Conservation (phyloP, 2,329 filamentous ascomycete genomes). For the Didymella keratinophila region DNA sequence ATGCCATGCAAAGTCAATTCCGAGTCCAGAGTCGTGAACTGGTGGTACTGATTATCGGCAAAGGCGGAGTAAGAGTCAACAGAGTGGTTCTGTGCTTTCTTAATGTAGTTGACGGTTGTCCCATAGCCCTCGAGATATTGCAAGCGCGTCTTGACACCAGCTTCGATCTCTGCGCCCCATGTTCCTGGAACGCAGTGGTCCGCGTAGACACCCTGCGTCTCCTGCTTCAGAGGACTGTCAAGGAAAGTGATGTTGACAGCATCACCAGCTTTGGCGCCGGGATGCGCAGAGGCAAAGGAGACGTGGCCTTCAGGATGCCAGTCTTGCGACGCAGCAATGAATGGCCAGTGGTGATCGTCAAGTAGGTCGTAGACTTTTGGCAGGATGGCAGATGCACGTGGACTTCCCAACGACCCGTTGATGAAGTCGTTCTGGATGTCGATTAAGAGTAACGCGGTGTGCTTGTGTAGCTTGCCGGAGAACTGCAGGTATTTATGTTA, state of each 20-base stretch:
- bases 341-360: slow-evolving; percentile 36
- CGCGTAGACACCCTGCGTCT: slow-evolving; percentile 28
- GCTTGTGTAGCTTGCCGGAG: slow-evolving; percentile 30
- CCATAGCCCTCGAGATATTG: slow-evolving; percentile 31
- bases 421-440: slow-evolving; percentile 41
- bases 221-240: slow-evolving; percentile 28
- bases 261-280: slow-evolving; percentile 20
- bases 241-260: slow-evolving; percentile 30
- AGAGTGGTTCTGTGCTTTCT: slow-evolving; percentile 35
- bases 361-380: slow-evolving; percentile 34
- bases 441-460: slow-evolving; percentile 33
- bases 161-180: slow-evolving; percentile 31
- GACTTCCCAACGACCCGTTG: slow-evolving; percentile 30
- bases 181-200: slow-evolving; percentile 34
- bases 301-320: slow-evolving; percentile 34
- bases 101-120: slow-evolving; percentile 35
- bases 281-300: slow-evolving; percentile 31
- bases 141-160: slow-evolving; percentile 29
- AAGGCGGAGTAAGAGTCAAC: slow-evolving; percentile 36
- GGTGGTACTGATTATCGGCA: slow-evolving; percentile 37
- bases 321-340: slow-evolving; percentile 36
- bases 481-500: slow-evolving; percentile 14
- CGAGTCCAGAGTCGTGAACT: slow-evolving; percentile 31
- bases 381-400: slow-evolving; percentile 29
- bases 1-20: slow-evolving; percentile 30